A percentile compares a stretch with the other conserved stretches of the same genome.
Conservation (phyloP, 2,329 filamentous ascomycete genomes). For the Elsinoe arachidis region DNA sequence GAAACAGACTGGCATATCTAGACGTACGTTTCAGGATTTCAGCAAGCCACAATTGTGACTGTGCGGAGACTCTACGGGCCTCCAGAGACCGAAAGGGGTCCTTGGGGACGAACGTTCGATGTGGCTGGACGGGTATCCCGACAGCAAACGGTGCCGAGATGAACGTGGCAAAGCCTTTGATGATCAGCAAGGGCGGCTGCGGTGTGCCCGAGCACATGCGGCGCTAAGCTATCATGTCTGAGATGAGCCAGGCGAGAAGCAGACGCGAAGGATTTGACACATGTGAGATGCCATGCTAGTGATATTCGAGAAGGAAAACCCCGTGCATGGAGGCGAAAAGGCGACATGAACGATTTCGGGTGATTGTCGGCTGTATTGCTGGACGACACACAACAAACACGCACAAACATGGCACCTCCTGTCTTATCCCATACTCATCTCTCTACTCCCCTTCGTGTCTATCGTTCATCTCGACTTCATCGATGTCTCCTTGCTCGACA, state of each 20-base stretch:
- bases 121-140: neutral
- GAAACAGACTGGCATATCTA: too few species aligned
- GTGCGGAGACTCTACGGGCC: neutral
- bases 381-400: neutral
- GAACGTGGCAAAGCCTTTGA: neutral
- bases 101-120: neutral
- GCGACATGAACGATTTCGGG: neutral
- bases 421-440: neutral
- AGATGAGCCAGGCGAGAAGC: neutral
- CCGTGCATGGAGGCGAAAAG: neutral
- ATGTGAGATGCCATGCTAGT: neutral
- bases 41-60: neutral
- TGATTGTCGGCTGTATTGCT: neutral
- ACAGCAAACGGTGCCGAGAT: slow-evolving; percentile 5
- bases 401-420: neutral
- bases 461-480: neutral
- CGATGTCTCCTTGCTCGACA: neutral
- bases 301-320: neutral
- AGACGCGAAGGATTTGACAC: neutral
- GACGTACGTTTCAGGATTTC: neutral
- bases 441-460: neutral
- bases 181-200: neutral
- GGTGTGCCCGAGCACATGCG: neutral
- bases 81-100: neutral
- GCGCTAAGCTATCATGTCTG: neutral